These are phyloP conservation scores for Synchytrium microbalum DNA, from an alignment of 371 early-diverging fungal species.

Conservation along the genomic window DNA sequence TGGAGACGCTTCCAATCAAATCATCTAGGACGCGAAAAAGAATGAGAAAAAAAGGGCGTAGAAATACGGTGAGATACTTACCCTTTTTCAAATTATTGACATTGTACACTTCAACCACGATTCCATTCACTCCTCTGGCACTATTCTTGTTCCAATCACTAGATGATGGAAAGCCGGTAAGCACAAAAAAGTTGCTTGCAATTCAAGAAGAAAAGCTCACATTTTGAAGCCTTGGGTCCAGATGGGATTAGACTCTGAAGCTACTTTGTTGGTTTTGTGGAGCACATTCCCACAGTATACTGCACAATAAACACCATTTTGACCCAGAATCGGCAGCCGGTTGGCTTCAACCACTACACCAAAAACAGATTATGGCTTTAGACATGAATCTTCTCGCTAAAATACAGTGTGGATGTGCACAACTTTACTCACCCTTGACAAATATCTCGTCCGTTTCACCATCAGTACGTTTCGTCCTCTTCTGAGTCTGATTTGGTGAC, in stretches of 20 bases:
- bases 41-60: background rate
- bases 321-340: constrained; percentile 15
- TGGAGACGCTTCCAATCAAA: constrained; percentile 18
- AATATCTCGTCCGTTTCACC: constrained; percentile 14
- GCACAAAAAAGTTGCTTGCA: background rate
- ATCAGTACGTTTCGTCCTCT: constrained; percentile 10
- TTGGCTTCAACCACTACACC: constrained; percentile 24
- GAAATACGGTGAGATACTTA: constrained; percentile 2
- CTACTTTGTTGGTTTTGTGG: constrained; percentile 13
- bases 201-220: constrained; percentile 8
- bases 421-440: constrained; percentile 22
- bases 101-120: constrained; percentile 23
- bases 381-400: too few relatives aligned
- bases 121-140: constrained; percentile 8
- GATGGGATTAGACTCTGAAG: constrained; percentile 22
- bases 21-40: constrained; percentile 16
- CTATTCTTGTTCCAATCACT: constrained; percentile 6
- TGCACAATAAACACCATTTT: constrained; percentile 19
- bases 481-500: background rate
- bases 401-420: too few relatives aligned
- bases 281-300: constrained; percentile 12
- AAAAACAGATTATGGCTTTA: background rate
- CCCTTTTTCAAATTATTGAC: constrained; percentile 9
- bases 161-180: background rate
- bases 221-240: constrained; percentile 28